phyloP scores from a whole-genome alignment of 176 grass and related monocot genomes.

The Raddia distichophylla region DNA sequence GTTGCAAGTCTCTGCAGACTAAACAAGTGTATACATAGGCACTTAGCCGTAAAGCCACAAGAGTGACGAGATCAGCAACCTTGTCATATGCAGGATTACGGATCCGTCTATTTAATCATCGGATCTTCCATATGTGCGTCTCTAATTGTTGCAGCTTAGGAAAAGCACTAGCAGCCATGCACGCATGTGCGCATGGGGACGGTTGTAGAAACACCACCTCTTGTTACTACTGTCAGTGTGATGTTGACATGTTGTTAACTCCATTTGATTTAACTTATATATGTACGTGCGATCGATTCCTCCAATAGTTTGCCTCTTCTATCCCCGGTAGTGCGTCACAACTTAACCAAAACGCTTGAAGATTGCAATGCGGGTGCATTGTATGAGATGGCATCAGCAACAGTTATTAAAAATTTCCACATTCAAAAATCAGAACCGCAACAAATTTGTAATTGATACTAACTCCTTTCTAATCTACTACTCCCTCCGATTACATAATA shows the following conservation, averaged over 20 bases:
- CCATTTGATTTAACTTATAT: not conserved
- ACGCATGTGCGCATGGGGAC: not conserved
- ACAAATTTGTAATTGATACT: too few relatives aligned
- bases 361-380: not conserved
- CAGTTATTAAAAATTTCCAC: not conserved
- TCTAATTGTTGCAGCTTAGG: not conserved
- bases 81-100: not conserved
- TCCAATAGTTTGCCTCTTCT: slow-evolving; percentile 6
- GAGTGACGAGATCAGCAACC: not conserved
- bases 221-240: slow-evolving; percentile 1
- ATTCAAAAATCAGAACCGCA: not conserved
- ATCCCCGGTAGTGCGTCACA: not conserved
- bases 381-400: not conserved
- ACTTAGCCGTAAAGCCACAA: not conserved
- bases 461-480: too few relatives aligned
- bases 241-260: not conserved
- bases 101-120: not conserved
- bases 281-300: not conserved
- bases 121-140: not conserved
- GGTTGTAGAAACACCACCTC: not conserved
- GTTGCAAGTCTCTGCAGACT: not conserved
- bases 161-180: not conserved
- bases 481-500: too few relatives aligned
- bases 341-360: not conserved
- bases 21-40: not conserved